These are phyloP conservation scores for Falciphora oryzae DNA, from an alignment of 2,329 filamentous ascomycete genomes.

Conservation along the genomic window DNA sequence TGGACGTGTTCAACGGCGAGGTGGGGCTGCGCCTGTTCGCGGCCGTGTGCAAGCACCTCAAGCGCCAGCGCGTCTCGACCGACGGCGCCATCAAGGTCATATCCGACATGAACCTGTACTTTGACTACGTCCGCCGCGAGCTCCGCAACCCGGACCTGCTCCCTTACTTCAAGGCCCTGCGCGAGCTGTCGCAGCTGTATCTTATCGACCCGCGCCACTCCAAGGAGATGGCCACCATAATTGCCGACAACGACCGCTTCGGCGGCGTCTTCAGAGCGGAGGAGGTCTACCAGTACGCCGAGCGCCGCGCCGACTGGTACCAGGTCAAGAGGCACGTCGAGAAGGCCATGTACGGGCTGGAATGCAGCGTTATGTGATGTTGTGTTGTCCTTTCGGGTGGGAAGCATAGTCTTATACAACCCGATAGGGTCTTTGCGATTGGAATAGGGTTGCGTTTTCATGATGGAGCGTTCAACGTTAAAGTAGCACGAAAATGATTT, in stretches of 20 bases:
- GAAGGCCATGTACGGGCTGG: conserved; percentile 94
- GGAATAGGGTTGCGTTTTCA: too few species aligned
- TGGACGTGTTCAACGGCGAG: conserved; percentile 98
- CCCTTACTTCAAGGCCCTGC: conserved; percentile 84
- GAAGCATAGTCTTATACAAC: not conserved
- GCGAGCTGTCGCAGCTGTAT: conserved; percentile 93
- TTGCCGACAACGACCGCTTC: conserved; percentile 86
- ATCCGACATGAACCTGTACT: conserved; percentile 93
- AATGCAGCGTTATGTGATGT: conserved; percentile 74
- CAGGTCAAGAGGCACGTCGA: conserved; percentile 83
- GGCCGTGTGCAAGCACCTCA: conserved; percentile 92
- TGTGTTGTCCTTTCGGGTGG: not conserved
- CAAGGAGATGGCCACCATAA: conserved; percentile 91
- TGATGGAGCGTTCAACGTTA: too few species aligned
- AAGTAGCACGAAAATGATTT: too few species aligned
- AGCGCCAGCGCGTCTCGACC: conserved; percentile 86
- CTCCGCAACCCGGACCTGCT: conserved; percentile 79
- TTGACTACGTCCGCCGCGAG: conserved; percentile 67
- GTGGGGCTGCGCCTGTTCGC: conserved; percentile 90
- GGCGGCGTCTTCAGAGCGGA: conserved; percentile 89
- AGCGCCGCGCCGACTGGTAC: conserved; percentile 92
- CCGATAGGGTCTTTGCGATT: too few species aligned
- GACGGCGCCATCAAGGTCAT: conserved; percentile 89
- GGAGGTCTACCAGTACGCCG: conserved; percentile 96
- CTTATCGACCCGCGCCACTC: conserved; percentile 81